Evolutionary conservation across 139 green algal species (phyloP).

Genomic region (Mychonastes homosphaera): DNA sequence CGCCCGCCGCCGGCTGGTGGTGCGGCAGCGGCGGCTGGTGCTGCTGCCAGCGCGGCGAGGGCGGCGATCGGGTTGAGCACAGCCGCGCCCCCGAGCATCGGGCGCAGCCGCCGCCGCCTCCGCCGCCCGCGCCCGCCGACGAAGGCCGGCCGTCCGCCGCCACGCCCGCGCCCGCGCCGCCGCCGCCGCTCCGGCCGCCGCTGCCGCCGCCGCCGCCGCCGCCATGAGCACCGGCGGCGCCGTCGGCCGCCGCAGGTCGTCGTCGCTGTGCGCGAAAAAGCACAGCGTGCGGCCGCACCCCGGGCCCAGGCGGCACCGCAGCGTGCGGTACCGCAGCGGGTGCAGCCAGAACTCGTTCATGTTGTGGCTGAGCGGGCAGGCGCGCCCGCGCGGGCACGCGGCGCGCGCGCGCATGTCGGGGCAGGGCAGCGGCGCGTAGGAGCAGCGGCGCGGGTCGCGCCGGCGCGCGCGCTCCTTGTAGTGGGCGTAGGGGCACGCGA

Average conservation of each 20-base stretch:
- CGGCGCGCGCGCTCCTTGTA: conserved; percentile 16
- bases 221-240: too few relatives aligned
- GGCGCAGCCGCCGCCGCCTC: too few relatives aligned
- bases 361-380: conserved; percentile 57
- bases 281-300: conserved; percentile 10
- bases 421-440: conserved; percentile 15
- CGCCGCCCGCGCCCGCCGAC: too few relatives aligned
- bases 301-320: conserved; percentile 30
- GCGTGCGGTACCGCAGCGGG: conserved; percentile 38
- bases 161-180: too few relatives aligned
- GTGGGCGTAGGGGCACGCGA: conserved; percentile 16
- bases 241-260: conserved; percentile 14
- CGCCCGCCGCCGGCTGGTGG: too few relatives aligned
- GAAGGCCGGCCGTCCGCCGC: too few relatives aligned
- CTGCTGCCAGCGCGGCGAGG: too few relatives aligned
- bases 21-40: too few relatives aligned
- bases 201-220: too few relatives aligned
- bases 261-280: conserved; percentile 17
- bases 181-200: too few relatives aligned
- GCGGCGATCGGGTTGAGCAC: too few relatives aligned
- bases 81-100: too few relatives aligned
- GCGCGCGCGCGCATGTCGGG: conserved; percentile 2
- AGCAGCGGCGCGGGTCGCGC: conserved; percentile 7
- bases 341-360: conserved; percentile 75
- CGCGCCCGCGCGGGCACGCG: conserved; percentile 39